A percentile compares a stretch with the other conserved stretches of the same genome.
Evolutionary conservation across 495 filamentous ascomycete genomes (phyloP).

Genomic region (Neurospora sp.): DNA sequence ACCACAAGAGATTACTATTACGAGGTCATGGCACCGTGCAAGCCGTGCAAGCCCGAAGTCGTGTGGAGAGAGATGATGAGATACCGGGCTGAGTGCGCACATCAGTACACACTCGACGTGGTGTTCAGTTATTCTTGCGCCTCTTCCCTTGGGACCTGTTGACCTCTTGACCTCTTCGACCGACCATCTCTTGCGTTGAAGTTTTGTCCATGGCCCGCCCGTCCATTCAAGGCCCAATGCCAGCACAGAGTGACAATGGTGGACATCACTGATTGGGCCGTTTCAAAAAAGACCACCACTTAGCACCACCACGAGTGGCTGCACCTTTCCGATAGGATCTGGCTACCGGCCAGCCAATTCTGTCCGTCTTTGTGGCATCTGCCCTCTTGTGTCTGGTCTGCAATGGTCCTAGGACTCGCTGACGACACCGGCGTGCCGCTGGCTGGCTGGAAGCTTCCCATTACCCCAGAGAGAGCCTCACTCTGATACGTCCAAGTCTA

Average conservation of each 20-base stretch:
- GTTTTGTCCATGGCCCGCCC: background rate
- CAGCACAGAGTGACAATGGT: background rate
- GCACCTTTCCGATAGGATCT: background rate
- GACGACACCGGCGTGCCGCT: background rate
- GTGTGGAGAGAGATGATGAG: background rate
- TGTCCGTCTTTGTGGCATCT: background rate
- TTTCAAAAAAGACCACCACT: background rate
- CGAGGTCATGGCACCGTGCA: constrained; percentile 12
- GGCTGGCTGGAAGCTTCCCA: background rate
- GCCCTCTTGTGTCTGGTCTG: background rate
- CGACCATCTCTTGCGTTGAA: background rate
- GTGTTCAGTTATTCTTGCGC: background rate
- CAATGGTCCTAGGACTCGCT: background rate
- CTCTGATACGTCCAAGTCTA: background rate
- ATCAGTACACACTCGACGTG: background rate
- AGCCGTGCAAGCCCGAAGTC: background rate
- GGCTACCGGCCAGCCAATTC: background rate
- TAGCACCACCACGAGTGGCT: background rate
- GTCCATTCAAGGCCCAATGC: background rate
- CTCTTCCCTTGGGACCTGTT: background rate
- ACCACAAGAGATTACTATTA: constrained; percentile 5
- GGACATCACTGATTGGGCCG: background rate
- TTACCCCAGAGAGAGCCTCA: background rate
- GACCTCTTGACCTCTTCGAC: background rate
- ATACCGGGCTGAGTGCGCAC: background rate